These are phyloP conservation scores for Pleurotus ostreatus DNA, from an alignment of 768 basidiomycete species.

Conservation along the genomic window DNA sequence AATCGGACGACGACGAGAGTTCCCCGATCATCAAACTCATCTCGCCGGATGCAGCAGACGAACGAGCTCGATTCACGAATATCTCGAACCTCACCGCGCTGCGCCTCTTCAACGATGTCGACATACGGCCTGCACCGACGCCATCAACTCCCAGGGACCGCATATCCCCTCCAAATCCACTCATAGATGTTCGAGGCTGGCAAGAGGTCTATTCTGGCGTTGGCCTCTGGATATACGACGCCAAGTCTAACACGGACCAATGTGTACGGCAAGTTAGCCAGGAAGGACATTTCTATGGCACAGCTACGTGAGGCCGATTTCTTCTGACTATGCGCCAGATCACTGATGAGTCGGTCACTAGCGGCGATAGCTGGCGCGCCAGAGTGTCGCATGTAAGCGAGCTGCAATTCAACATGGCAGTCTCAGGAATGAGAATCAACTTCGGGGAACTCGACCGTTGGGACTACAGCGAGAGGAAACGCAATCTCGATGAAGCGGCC, in stretches of 20 bases:
- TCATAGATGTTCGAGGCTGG: slow-evolving; percentile 60
- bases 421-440: slow-evolving; percentile 60
- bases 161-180: slow-evolving; percentile 46
- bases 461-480: slow-evolving; percentile 57
- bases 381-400: slow-evolving; percentile 67
- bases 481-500: slow-evolving; percentile 59
- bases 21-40: slow-evolving; percentile 48
- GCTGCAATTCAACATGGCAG: slow-evolving; percentile 63
- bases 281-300: slow-evolving; percentile 63
- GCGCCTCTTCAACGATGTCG: slow-evolving; percentile 69
- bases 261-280: slow-evolving; percentile 66
- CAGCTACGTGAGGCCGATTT: slow-evolving; percentile 60
- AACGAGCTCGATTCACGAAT: slow-evolving; percentile 36
- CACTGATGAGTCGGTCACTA: slow-evolving; percentile 22
- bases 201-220: slow-evolving; percentile 73
- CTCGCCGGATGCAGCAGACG: slow-evolving; percentile 36
- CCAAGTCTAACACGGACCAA: slow-evolving; percentile 58
- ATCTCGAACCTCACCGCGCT: slow-evolving; percentile 66
- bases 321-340: not conserved
- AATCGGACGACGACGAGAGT: slow-evolving; percentile 19
- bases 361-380: slow-evolving; percentile 81
- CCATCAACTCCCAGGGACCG: slow-evolving; percentile 42
- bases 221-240: slow-evolving; percentile 74
- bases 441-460: slow-evolving; percentile 77
- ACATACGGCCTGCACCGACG: slow-evolving; percentile 50